Base-by-base conservation (phyloP, 2,329 filamentous ascomycete genomes). In the Oidium heveae region DNA sequence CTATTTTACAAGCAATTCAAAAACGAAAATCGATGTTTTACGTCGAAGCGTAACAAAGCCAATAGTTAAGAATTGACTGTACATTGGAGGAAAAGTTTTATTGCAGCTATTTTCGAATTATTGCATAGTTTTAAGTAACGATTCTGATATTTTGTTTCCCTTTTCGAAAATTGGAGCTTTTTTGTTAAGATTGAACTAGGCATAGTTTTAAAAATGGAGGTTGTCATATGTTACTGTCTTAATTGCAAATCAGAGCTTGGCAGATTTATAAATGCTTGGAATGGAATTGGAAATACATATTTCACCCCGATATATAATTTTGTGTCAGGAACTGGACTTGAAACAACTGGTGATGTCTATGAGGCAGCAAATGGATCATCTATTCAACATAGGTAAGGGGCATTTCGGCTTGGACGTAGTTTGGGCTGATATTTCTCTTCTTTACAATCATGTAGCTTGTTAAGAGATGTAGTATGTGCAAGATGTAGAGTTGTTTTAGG, bases 201-300 rank as follows among this genome's bases (percentile, higher is more conserved):
- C 39, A 6, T 43, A 43, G 12, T 12, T 32, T 53, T 7, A 33
- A 22, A 4, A 9, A 63, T 63, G 60, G 61, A 63, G 1, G 54
- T 53, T 12, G 57, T 64, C 18, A 56, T 58, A 22, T 61, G 58
- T 50, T 62, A 56, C 36, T 66, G 64, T 53, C 47, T 56, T 20
- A 58, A 61, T 22, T 66, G 64, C 55, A 57, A 59, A 13, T 52
- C 55, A 9, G 58, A 62, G 34, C 43, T 66, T 20, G 63, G 60
- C 1, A 56, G 56, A 39, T 65, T 63, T 46, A 54, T 56, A 32
- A 66, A 65, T 50, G 57, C 58, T 1, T 66, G 64, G 63, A 61
- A 60, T 56, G 58, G 57, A 5, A 63, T 66, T 43, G 64, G 64
- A 13, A 65, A 61, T 44, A 61, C 57, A 9, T 64, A 66, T 54